phyloP scores from a whole-genome alignment of 2,329 filamentous ascomycete genomes.

The Plenodomus biglobosus region DNA sequence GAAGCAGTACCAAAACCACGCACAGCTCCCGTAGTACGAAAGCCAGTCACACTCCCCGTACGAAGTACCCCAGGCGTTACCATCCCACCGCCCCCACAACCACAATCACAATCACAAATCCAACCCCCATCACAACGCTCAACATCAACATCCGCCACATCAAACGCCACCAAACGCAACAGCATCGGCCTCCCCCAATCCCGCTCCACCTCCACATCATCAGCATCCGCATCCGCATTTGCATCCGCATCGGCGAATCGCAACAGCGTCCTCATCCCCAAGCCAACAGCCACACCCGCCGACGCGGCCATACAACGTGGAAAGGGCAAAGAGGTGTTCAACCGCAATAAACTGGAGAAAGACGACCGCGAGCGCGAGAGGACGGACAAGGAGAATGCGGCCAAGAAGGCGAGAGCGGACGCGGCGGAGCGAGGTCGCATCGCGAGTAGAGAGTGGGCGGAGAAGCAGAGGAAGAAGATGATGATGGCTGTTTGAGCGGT shows the following conservation, averaged over 20 bases:
- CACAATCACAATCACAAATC: slow-evolving; percentile 4
- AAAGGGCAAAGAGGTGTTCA: slow-evolving; percentile 52
- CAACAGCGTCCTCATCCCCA: slow-evolving; percentile 23
- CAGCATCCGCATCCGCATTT: slow-evolving; percentile 22
- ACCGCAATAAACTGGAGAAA: slow-evolving; percentile 47
- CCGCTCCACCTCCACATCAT: slow-evolving; percentile 24
- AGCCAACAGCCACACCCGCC: slow-evolving; percentile 32
- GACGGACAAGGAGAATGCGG: slow-evolving; percentile 52
- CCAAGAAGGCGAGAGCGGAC: slow-evolving; percentile 49
- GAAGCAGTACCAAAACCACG: slow-evolving; percentile 40
- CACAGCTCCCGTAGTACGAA: slow-evolving; percentile 41
- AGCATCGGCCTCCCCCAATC: slow-evolving; percentile 25
- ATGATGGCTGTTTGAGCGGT: slow-evolving; percentile 17
- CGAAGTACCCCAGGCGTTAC: slow-evolving; percentile 11
- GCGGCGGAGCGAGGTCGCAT: slow-evolving; percentile 51
- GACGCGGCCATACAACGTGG: slow-evolving; percentile 35
- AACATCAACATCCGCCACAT: slow-evolving; percentile 16
- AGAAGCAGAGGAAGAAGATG: slow-evolving; percentile 49
- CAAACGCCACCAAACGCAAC: slow-evolving; percentile 24
- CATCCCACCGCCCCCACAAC: slow-evolving; percentile 14
- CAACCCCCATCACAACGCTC: slow-evolving; percentile 11
- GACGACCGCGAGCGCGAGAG: slow-evolving; percentile 45
- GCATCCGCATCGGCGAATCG: slow-evolving; percentile 28
- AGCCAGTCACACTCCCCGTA: slow-evolving; percentile 51
- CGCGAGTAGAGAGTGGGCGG: slow-evolving; percentile 53